Percentiles rank a stretch among this genome's conserved stretches.
Evolutionary conservation across 108 stramenopile species (phyloP).

Genomic region (Skeletonema tropicum): DNA sequence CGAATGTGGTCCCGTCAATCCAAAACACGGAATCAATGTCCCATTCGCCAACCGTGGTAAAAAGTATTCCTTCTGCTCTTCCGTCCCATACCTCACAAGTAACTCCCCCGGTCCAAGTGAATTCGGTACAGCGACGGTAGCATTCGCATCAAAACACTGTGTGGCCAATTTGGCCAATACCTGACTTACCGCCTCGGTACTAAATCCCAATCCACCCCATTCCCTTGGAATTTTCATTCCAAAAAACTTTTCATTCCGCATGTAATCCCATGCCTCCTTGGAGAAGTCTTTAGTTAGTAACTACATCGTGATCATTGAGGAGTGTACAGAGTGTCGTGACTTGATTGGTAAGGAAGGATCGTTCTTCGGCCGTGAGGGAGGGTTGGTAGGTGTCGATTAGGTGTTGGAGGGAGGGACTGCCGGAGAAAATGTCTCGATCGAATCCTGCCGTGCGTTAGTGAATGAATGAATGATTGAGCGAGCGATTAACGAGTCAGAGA

Average conservation of each 20-base stretch:
- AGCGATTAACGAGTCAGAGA: no score
- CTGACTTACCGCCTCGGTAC: conserved; percentile 89
- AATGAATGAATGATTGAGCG: no score
- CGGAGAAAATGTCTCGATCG: conserved; percentile 95
- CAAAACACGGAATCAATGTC: conserved; percentile 98
- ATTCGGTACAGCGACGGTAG: conserved; percentile 98
- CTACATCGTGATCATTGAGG: conserved; percentile 93
- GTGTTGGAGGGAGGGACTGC: conserved; percentile 86
- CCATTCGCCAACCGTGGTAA: conserved; percentile 93
- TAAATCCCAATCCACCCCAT: conserved; percentile 96
- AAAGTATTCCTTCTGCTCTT: conserved; percentile 94
- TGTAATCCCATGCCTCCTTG: conserved; percentile 93
- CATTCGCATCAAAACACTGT: conserved; percentile 91
- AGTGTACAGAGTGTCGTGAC: conserved; percentile 87
- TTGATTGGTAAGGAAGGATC: conserved; percentile 90
- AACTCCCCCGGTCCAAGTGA: conserved; percentile 97
- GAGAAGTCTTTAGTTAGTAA: conserved; percentile 83
- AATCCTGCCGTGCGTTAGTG: conserved; percentile 53
- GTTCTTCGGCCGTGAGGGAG: conserved; percentile 73
- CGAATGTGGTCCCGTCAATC: conserved; percentile 94
- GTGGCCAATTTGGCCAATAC: conserved; percentile 89
- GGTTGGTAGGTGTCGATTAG: conserved; percentile 91
- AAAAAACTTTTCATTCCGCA: conserved; percentile 95
- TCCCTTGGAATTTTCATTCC: conserved; percentile 97
- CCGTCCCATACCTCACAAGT: conserved; percentile 92